Base-by-base conservation (phyloP, 768 basidiomycete genomes). In the Mycena indigotica region DNA sequence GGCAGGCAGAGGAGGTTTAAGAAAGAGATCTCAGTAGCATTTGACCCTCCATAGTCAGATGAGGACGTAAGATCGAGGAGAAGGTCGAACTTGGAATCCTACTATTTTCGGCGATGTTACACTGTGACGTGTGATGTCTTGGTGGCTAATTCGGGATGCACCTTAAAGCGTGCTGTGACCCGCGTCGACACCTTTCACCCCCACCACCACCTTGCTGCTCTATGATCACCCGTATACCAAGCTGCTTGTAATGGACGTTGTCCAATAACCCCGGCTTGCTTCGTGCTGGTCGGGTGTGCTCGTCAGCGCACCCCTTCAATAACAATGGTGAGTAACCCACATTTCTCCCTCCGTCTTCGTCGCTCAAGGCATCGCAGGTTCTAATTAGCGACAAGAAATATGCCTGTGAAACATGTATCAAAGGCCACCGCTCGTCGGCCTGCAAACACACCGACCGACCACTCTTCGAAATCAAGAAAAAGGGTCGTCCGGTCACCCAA, bases 381-480 rank as follows among this genome's bases (percentile, higher is more conserved):
- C 80, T 89, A 67, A 79, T 91, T 70, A 84, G 81, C 69, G 80
- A 79, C 70, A 88, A 86, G 75, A 92, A 91, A 78, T 92, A 89
- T 70, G 89, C 89, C 62, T 92, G 89, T 72, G 91, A 91, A 77
- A 89, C 91, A 64, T 96, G 94, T 77, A 95, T 95, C 73, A 94
- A 94, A 75, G 94, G 93, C 17, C 93, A 96, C 74, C 85, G 94
- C 49, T 95, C 93, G 16, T 92, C 91, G 16, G 82, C 86, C 28
- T 96, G 94, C 75, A 87, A 85, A 68, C 94, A 96, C 70, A 88
- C 85, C 52, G 91, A 94, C 70, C 84, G 94, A 39, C 88, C 93
- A 32, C 80, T 96, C 51, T 94, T 87, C 70, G 92, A 95, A 74
- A 91, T 96, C 56, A 93, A 94, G 78, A 91, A 89, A 79, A 95